A percentile compares a stretch with the other conserved stretches of the same genome.
These are phyloP conservation scores for Penicillium glabrum DNA, from an alignment of 2,329 filamentous ascomycete genomes.

Conservation along the genomic window DNA sequence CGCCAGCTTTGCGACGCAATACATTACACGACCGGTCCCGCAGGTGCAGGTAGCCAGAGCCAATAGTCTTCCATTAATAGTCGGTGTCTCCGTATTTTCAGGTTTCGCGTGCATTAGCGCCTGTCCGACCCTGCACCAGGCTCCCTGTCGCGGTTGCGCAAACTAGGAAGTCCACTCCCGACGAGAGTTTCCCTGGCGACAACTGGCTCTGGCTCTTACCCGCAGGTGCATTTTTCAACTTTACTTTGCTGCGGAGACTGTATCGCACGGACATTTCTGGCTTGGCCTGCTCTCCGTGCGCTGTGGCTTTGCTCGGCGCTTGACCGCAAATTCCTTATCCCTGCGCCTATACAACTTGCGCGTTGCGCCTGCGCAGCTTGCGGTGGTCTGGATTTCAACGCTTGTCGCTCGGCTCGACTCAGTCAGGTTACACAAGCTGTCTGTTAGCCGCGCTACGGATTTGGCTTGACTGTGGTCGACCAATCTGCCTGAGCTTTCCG, in stretches of 20 bases:
- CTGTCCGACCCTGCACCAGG: slow-evolving; percentile 7
- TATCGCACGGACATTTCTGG: not conserved
- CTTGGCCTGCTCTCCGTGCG: not conserved
- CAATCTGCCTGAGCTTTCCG: not conserved
- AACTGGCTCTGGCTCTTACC: not conserved
- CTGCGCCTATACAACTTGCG: not conserved
- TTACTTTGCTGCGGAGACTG: not conserved
- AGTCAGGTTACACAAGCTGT: not conserved
- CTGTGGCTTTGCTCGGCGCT: not conserved
- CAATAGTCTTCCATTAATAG: not conserved
- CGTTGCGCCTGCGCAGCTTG: not conserved
- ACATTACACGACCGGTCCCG: not conserved
- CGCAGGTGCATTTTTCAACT: not conserved
- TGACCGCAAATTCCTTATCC: not conserved
- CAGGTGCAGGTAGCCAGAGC: not conserved
- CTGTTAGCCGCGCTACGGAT: slow-evolving; percentile 2
- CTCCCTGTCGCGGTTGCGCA: slow-evolving; percentile 5
- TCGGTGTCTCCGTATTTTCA: not conserved
- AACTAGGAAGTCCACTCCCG: slow-evolving; percentile 5
- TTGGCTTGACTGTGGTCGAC: not conserved
- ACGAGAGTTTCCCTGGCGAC: not conserved
- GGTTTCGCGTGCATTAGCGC: slow-evolving; percentile 9
- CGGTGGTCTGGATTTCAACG: slow-evolving; percentile 2
- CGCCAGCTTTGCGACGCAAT: not conserved
- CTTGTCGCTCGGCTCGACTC: not conserved